Evolutionary conservation across 2,329 filamentous ascomycete species (phyloP), one percentile per base, ranked within the genome.

Genomic region (Aspergillus brunneoviolaceus): DNA sequence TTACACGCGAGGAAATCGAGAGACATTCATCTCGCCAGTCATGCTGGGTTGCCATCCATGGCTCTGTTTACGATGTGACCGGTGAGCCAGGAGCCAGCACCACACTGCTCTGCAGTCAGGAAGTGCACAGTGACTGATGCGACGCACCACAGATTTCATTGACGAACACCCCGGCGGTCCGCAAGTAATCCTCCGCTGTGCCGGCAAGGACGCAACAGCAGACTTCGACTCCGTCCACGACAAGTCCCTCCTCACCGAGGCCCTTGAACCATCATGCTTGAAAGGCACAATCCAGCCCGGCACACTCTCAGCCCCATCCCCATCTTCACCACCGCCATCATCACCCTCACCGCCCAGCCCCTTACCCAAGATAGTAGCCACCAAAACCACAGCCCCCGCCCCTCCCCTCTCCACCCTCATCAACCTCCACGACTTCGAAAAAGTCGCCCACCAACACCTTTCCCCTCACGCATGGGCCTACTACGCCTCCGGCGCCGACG

Each of bases 41-140:
- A 52, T 82, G 81, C 62, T 84, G 82, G 82, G 73, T 85, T 10
- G 79, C 79, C 0, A 75, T 84, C 3, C 78, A 82, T 58, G 78
- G 77, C 2, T 81, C 80, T 50, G 81, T 83, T 4, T 83, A 83
- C 64, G 81, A 84, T 66, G 77, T 77, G 5, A 83, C 81, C 2
- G 76, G 74, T 64, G 11, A 5, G 59, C 42, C 27, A 25, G 25
- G 10, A 42, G 49, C 35, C 19, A 2, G 25, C 0, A 19, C 14
- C 11, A 7, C 16, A 3, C 39, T 35, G 33, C 12, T 35, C 14
- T 6, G 33, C 11, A 19, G 19, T 19, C 19, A 19, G 19, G 19
- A 19, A 19, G 19, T 19, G 19, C 19, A 19, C 19, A 19, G 19
- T 19, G 19, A 19, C 19, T 19, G 19, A 19, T 19, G 19, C 19